Conservation (phyloP, 2,329 filamentous ascomycete species). For the Leptographium galeiforme region DNA sequence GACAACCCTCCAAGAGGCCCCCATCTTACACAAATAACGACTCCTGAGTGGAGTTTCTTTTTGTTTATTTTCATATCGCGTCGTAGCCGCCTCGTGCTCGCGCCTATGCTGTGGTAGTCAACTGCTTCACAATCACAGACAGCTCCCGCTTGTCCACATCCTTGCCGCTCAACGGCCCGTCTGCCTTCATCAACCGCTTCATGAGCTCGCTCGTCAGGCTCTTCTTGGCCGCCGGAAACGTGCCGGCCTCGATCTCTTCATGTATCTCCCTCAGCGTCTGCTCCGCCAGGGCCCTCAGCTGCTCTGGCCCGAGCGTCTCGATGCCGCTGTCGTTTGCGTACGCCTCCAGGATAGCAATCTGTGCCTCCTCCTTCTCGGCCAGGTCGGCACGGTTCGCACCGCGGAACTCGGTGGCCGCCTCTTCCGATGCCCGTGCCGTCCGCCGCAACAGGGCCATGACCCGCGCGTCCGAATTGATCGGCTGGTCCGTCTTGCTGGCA, state of each 20-base stretch:
- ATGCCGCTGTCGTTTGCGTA: conserved; percentile 49
- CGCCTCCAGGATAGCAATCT: conserved; percentile 51
- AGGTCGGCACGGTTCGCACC: conserved; percentile 53
- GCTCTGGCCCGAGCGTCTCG: conserved; percentile 40
- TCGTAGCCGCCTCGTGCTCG: background rate
- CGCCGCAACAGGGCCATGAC: conserved; percentile 56
- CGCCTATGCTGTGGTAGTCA: background rate
- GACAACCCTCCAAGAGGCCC: too few relatives aligned
- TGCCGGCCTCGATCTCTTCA: conserved; percentile 28
- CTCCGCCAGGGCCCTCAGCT: conserved; percentile 41
- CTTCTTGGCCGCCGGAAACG: conserved; percentile 29
- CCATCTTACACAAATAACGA: too few relatives aligned
- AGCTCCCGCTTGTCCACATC: conserved; percentile 50
- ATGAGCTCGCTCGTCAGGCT: conserved; percentile 46
- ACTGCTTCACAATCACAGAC: conserved; percentile 41
- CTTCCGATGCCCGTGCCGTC: conserved; percentile 41
- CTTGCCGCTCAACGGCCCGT: conserved; percentile 45
- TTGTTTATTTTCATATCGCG: background rate
- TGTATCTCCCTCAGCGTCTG: conserved; percentile 37
- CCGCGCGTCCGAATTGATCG: conserved; percentile 58
- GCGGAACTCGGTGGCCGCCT: conserved; percentile 51
- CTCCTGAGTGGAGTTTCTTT: background rate
- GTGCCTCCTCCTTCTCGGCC: conserved; percentile 54
- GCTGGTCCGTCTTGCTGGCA: conserved; percentile 56
- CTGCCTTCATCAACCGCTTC: conserved; percentile 41